Percentiles rank a stretch among this genome's conserved stretches.
Conservation (phyloP, 2,329 filamentous ascomycete species). For the Aspergillus latus region DNA sequence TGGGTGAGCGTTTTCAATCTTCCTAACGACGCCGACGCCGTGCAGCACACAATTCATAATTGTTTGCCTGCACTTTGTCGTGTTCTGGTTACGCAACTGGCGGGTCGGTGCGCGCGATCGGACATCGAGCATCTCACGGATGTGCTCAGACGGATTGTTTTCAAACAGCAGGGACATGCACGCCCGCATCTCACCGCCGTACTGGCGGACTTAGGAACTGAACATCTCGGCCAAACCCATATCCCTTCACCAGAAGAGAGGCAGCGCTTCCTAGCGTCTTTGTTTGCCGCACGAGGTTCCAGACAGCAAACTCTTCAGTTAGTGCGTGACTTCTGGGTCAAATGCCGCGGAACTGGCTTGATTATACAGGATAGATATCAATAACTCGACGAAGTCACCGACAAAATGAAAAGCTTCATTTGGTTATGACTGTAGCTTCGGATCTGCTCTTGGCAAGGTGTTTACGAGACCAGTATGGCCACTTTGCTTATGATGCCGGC, state of each 20-base stretch:
- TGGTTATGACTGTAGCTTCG: neutral
- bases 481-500: neutral
- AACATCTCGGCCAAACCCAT: constrained; percentile 22
- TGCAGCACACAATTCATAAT: constrained; percentile 34
- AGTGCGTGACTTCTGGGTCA: constrained; percentile 46
- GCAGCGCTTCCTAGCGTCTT: constrained; percentile 42
- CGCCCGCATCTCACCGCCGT: constrained; percentile 39
- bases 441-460: neutral
- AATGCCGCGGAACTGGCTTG: constrained; percentile 45
- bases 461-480: neutral
- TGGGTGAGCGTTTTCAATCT: constrained; percentile 43
- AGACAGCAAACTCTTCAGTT: constrained; percentile 39
- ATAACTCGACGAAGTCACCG: constrained; percentile 10
- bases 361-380: constrained; percentile 34
- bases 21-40: constrained; percentile 26
- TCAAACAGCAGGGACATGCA: constrained; percentile 43
- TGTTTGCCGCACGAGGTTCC: constrained; percentile 40
- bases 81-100: constrained; percentile 42
- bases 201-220: constrained; percentile 32
- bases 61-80: constrained; percentile 40
- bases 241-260: constrained; percentile 37
- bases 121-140: constrained; percentile 45
- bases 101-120: constrained; percentile 46
- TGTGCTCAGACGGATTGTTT: constrained; percentile 42
- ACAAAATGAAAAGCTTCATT: neutral